Percentiles rank a stretch among this genome's conserved stretches.
Conservation (phyloP, 1,139 yeast species). For the Yamadazyma friedrichii region DNA sequence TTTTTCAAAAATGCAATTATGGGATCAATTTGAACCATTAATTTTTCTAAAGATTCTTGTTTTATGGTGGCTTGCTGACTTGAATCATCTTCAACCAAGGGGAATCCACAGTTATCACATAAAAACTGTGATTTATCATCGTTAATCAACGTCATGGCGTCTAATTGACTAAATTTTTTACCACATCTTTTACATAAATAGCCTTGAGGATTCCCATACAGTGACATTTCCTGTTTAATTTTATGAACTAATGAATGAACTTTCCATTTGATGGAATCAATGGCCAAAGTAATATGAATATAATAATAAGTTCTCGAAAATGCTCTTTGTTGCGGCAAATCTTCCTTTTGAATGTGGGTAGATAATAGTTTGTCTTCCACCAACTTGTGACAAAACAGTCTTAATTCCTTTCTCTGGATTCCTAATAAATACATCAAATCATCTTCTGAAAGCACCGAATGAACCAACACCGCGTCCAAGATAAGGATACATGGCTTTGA, state of each 20-base stretch:
- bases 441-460: slow-evolving; percentile 91
- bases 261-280: slow-evolving; percentile 95
- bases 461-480: slow-evolving; percentile 85
- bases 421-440: slow-evolving; percentile 80
- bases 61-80: slow-evolving; percentile 78
- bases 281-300: slow-evolving; percentile 88
- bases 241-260: slow-evolving; percentile 81
- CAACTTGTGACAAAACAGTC: slow-evolving; percentile 76
- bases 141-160: slow-evolving; percentile 78
- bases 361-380: slow-evolving; percentile 78
- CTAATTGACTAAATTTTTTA: slow-evolving; percentile 77
- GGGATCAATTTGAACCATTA: slow-evolving; percentile 90
- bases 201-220: slow-evolving; percentile 89
- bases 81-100: slow-evolving; percentile 84
- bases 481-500: slow-evolving; percentile 80
- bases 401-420: slow-evolving; percentile 81
- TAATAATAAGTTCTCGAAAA: slow-evolving; percentile 76
- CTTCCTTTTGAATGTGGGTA: slow-evolving; percentile 78
- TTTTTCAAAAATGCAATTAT: slow-evolving; percentile 78
- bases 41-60: slow-evolving; percentile 76
- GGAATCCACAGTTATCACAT: slow-evolving; percentile 80
- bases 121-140: slow-evolving; percentile 78
- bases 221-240: slow-evolving; percentile 76
- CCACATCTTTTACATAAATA: slow-evolving; percentile 87
- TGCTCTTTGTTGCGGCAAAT: slow-evolving; percentile 68